Evolutionary conservation across 495 filamentous ascomycete species (phyloP), one percentile per base, ranked within the genome.

Genomic region (Cercophora scortea): DNA sequence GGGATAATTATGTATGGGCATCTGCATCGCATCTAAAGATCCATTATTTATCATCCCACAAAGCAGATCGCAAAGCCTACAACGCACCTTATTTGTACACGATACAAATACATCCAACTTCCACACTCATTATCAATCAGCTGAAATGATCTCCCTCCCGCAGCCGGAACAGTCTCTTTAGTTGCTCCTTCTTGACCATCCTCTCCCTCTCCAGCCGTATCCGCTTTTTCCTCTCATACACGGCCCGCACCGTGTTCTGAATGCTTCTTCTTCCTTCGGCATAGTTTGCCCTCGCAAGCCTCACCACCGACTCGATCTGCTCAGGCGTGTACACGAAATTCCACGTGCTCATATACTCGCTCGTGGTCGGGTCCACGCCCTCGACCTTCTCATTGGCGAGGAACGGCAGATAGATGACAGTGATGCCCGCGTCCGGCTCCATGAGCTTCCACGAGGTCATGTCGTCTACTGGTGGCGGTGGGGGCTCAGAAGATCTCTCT

Each of bases 291-390:
- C 82, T 79, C 1, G 93, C 91, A 8, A 98, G 78, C 17, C 79
- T 78, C 8, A 94, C 84, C 0, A 92, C 86, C 18, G 79, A 76
- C 49, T 95, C 91, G 44, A 96, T 77, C 61, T 96, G 84, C 51
- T 89, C 79, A 0, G 90, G 87, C 35, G 87, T 90, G 68, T 95
- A 96, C 42, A 95, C 82, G 63, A 96, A 96, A 65, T 96, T 98
- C 93, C 93, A 97, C 1, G 93, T 98, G 58, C 82, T 88, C 68
- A 96, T 79, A 72, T 90, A 98, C 46, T 90, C 87, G 52, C 79
- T 82, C 11, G 75, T 80, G 35, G 85, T 79, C 0, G 93, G 92
- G 63, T 96, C 84, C 25, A 96, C 85, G 47, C 81, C 86, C 6
- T 45, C 55, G 1, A 92, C 87, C 16, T 84, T 81, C 0, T 84